Conservation (phyloP, 2,329 filamentous ascomycete species). For the Aspergillus quadrilineatus region DNA sequence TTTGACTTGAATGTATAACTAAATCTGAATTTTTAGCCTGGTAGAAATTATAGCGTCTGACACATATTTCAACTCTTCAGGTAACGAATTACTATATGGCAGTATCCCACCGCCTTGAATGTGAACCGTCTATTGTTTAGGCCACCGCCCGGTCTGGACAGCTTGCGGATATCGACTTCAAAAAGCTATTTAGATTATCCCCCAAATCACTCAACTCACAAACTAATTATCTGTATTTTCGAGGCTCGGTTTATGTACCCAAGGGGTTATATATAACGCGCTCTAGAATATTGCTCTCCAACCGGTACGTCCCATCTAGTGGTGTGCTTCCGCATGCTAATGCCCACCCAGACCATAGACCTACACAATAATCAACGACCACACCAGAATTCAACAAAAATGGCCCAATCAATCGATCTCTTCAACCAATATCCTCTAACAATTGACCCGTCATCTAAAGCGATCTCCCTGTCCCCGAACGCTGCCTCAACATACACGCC, state of each 20-base stretch:
- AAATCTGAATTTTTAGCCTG: background rate
- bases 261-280: background rate
- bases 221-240: background rate
- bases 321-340: background rate
- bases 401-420: slow-evolving; percentile 35
- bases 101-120: slow-evolving; percentile 26
- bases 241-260: background rate
- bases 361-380: background rate
- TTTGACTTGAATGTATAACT: background rate
- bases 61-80: background rate
- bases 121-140: background rate
- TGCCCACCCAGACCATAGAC: background rate
- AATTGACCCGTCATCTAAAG: slow-evolving; percentile 79
- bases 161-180: slow-evolving; percentile 15
- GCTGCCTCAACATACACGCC: slow-evolving; percentile 45
- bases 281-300: background rate
- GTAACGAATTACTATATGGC: background rate
- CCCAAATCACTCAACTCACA: background rate
- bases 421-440: slow-evolving; percentile 81
- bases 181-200: background rate
- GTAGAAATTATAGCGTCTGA: background rate
- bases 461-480: slow-evolving; percentile 57
- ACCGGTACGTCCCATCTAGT: background rate
- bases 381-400: slow-evolving; percentile 16
- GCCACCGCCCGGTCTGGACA: slow-evolving; percentile 24